These are phyloP conservation scores for Aspergillus eucalypticola DNA, from an alignment of 2,329 filamentous ascomycete genomes.

Conservation along the genomic window DNA sequence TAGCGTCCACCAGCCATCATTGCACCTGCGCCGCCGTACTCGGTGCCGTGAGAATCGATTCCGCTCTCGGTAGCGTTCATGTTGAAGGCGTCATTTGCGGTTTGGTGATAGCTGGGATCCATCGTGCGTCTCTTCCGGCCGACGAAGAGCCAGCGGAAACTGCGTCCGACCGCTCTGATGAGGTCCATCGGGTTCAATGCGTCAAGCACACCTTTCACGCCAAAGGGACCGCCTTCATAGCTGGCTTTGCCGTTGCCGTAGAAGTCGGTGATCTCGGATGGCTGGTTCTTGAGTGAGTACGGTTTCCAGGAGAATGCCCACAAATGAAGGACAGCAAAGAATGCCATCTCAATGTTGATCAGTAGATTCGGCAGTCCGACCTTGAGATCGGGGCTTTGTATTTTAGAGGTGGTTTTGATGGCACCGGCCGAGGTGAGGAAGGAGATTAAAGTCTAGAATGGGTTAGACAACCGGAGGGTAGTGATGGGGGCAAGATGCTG, in stretches of 20 bases:
- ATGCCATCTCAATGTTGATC: slow-evolving; percentile 80
- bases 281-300: slow-evolving; percentile 60
- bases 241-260: slow-evolving; percentile 48
- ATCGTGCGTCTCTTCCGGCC: slow-evolving; percentile 58
- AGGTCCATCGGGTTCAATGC: slow-evolving; percentile 82
- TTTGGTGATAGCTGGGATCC: slow-evolving; percentile 43
- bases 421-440: slow-evolving; percentile 63
- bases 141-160: slow-evolving; percentile 77
- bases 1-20: slow-evolving; percentile 23
- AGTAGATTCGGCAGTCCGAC: slow-evolving; percentile 77
- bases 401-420: slow-evolving; percentile 60
- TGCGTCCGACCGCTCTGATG: slow-evolving; percentile 74
- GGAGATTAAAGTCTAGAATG: slow-evolving; percentile 55
- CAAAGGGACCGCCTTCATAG: slow-evolving; percentile 66
- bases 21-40: slow-evolving; percentile 30
- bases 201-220: slow-evolving; percentile 66
- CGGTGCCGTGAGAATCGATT: slow-evolving; percentile 22
- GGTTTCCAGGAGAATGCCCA: slow-evolving; percentile 79
- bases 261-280: slow-evolving; percentile 45
- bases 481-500: too few relatives aligned
- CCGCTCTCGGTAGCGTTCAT: slow-evolving; percentile 25
- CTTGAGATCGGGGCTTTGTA: slow-evolving; percentile 75
- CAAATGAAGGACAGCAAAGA: slow-evolving; percentile 75
- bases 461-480: background rate
- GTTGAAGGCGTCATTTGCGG: slow-evolving; percentile 23